These are phyloP conservation scores for Rhizopogon vulgaris DNA, from an alignment of 768 basidiomycete species.

Conservation along the genomic window DNA sequence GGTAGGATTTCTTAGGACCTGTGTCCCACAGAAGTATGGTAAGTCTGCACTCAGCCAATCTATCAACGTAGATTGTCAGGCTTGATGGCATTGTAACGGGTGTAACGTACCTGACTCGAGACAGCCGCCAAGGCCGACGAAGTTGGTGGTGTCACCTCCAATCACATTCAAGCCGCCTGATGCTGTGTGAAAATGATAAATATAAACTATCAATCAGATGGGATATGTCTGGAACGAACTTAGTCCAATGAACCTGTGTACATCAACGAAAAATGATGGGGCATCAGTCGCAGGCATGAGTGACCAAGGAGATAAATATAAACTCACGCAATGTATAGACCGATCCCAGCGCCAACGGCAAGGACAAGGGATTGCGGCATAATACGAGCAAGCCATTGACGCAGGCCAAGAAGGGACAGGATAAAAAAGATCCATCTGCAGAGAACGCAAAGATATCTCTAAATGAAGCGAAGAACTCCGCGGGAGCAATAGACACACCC, in stretches of 20 bases:
- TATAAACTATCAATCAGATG: neutral
- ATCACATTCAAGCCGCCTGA: constrained; percentile 66
- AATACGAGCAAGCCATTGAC: constrained; percentile 84
- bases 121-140: constrained; percentile 78
- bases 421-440: constrained; percentile 75
- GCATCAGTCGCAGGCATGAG: constrained; percentile 5
- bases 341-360: constrained; percentile 83
- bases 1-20: constrained; percentile 66
- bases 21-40: constrained; percentile 53
- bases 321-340: constrained; percentile 77
- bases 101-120: constrained; percentile 34
- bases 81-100: constrained; percentile 5
- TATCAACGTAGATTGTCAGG: constrained; percentile 4
- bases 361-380: constrained; percentile 86
- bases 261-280: constrained; percentile 3
- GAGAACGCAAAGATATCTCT: neutral
- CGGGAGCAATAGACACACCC: constrained; percentile 43
- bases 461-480: neutral
- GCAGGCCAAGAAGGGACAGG: constrained; percentile 74
- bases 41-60: constrained; percentile 42
- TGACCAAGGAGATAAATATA: constrained; percentile 2
- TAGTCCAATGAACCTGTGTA: constrained; percentile 63
- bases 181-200: constrained; percentile 31
- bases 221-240: constrained; percentile 32
- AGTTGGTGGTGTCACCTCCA: constrained; percentile 63